These are phyloP conservation scores for Magnusiomyces ingens DNA, from an alignment of 1,139 yeast species.

Conservation along the genomic window DNA sequence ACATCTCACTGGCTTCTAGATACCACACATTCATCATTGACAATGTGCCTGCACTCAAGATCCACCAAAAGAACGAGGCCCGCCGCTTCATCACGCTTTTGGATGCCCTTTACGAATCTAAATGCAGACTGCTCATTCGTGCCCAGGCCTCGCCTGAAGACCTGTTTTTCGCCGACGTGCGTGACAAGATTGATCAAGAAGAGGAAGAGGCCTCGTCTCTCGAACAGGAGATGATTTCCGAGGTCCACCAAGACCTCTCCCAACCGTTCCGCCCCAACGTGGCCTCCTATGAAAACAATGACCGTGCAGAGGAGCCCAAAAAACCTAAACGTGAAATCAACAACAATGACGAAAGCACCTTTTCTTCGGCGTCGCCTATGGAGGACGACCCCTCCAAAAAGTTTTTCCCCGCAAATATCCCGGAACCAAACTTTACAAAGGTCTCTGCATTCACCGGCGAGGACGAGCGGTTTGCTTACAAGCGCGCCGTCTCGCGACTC, in stretches of 20 bases:
- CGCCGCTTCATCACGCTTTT: constrained; percentile 57
- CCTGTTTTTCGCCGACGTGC: constrained; percentile 49
- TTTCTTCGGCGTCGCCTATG: background rate
- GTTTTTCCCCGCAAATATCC: constrained; percentile 9
- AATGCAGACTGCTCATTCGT: constrained; percentile 51
- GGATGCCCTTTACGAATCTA: constrained; percentile 64
- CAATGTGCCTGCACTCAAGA: constrained; percentile 53
- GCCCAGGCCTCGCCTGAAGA: constrained; percentile 45
- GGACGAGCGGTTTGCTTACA: constrained; percentile 70
- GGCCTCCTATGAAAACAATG: constrained; percentile 50
- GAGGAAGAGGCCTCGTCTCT: constrained; percentile 29
- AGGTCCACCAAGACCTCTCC: constrained; percentile 51
- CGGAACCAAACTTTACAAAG: constrained; percentile 39
- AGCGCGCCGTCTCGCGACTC: constrained; percentile 62
- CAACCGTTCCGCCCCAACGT: constrained; percentile 68
- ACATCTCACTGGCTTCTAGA: constrained; percentile 57
- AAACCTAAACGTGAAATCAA: constrained; percentile 4
- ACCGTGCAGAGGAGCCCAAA: constrained; percentile 26
- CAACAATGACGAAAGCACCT: constrained; percentile 9
- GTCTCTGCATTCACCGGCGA: constrained; percentile 63
- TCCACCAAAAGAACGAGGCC: constrained; percentile 60
- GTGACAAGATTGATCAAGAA: constrained; percentile 23
- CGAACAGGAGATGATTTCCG: constrained; percentile 64
- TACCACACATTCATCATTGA: constrained; percentile 53
- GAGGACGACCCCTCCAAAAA: constrained; percentile 12